These are phyloP conservation scores for Torulaspora indica DNA, from an alignment of 805 yeast genomes.

Conservation along the genomic window DNA sequence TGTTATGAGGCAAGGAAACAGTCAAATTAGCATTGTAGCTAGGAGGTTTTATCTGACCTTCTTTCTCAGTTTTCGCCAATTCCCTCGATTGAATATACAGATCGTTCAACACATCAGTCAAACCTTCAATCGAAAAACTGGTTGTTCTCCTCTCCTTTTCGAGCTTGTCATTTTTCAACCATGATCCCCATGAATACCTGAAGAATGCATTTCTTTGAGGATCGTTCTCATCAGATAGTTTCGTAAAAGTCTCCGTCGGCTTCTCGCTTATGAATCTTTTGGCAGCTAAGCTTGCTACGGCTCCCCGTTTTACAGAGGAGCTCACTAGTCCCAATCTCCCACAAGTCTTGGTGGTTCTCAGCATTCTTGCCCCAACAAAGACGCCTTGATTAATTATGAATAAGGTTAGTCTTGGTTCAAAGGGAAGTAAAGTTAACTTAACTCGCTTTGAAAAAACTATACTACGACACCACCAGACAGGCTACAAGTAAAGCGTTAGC, in stretches of 20 bases:
- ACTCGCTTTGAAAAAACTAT: neutral
- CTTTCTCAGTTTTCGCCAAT: conserved; percentile 22
- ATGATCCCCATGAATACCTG: conserved; percentile 91
- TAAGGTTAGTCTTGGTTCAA: too few relatives aligned
- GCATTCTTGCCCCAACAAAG: conserved; percentile 1
- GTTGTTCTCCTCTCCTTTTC: conserved; percentile 78
- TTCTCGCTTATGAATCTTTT: conserved; percentile 32
- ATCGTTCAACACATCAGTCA: conserved; percentile 48
- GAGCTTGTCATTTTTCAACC: conserved; percentile 73
- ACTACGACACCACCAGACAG: neutral
- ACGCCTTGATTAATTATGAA: neutral
- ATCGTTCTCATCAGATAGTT: conserved; percentile 55
- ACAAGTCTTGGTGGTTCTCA: conserved; percentile 9
- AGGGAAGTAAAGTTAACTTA: neutral
- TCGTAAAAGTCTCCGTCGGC: conserved; percentile 44
- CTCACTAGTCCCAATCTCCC: conserved; percentile 1
- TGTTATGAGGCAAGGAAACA: conserved; percentile 47
- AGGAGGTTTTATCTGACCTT: conserved; percentile 35
- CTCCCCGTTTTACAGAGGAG: neutral
- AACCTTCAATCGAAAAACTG: conserved; percentile 74
- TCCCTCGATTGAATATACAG: conserved; percentile 41
- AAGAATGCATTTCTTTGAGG: conserved; percentile 70
- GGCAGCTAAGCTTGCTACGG: conserved; percentile 4
- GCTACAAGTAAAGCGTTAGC: neutral
- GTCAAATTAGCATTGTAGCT: conserved; percentile 41